Evolutionary conservation across 495 filamentous ascomycete species (phyloP).

Genomic region (Podospora didyma): DNA sequence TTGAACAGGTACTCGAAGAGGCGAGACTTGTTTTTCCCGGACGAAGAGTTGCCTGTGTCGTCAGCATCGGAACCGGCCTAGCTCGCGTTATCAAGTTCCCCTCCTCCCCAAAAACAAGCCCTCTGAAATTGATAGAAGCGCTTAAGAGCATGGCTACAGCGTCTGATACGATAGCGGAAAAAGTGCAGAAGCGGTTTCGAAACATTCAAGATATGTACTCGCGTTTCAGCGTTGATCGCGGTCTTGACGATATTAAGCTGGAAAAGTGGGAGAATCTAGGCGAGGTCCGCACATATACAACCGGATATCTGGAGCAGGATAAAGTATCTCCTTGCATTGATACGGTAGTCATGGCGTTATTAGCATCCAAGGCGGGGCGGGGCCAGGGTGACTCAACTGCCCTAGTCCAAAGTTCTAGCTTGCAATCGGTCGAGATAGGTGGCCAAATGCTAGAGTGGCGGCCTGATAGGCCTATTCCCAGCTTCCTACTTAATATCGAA

Average conservation of each 20-base stretch:
- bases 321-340: background rate
- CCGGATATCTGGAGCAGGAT: conserved; percentile 7
- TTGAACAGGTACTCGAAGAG: conserved; percentile 15
- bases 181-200: conserved; percentile 1
- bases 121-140: conserved; percentile 9
- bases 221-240: conserved; percentile 16
- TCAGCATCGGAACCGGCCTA: conserved; percentile 16
- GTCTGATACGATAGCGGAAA: conserved; percentile 6
- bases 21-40: conserved; percentile 4
- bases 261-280: conserved; percentile 11
- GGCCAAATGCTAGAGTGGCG: background rate
- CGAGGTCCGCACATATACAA: conserved; percentile 10
- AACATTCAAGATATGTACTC: conserved; percentile 10
- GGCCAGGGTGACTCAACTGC: background rate
- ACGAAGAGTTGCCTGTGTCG: conserved; percentile 2
- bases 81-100: background rate
- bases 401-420: background rate
- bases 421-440: background rate
- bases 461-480: background rate
- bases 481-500: background rate
- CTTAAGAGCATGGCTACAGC: conserved; percentile 10
- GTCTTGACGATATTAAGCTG: conserved; percentile 4
- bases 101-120: conserved; percentile 8
- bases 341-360: conserved; percentile 2
- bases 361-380: conserved; percentile 1